Evolutionary conservation across 164 flowering plant species (phyloP).

Genomic region (Vitis cinerea): DNA sequence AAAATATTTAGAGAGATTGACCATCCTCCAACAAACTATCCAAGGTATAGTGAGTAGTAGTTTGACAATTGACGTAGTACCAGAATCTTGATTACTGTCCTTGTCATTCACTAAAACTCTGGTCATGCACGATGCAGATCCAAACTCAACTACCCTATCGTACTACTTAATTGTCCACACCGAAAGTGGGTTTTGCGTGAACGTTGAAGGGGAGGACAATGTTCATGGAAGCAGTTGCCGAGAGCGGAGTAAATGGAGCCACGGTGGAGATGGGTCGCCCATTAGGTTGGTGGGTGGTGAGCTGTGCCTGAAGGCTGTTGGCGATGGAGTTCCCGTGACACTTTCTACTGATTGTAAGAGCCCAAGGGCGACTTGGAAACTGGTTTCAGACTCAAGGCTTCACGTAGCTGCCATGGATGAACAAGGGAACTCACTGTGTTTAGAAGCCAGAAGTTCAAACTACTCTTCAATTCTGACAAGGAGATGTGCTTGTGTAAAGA

Average conservation of each 20-base stretch:
- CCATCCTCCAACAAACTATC: constrained; percentile 23
- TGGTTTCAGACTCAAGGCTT: constrained; percentile 26
- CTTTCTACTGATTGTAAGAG: constrained; percentile 34
- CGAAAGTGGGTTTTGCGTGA: constrained; percentile 34
- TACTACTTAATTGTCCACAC: constrained; percentile 40
- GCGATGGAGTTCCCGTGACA: constrained; percentile 25
- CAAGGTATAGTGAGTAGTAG: constrained; percentile 25
- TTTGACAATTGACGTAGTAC: no score
- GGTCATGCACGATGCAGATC: constrained; percentile 17
- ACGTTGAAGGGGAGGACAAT: background rate
- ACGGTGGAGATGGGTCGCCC: constrained; percentile 17
- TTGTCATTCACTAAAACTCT: no score
- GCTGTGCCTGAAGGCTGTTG: constrained; percentile 30
- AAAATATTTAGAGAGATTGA: constrained; percentile 21
- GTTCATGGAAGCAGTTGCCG: constrained; percentile 21
- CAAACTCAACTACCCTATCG: constrained; percentile 8
- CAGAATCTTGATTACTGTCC: no score
- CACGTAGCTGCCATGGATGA: constrained; percentile 37
- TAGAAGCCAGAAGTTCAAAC: constrained; percentile 23
- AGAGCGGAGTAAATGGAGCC: constrained; percentile 25
- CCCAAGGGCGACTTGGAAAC: constrained; percentile 29
- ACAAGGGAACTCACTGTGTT: constrained; percentile 32
- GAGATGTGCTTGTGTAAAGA: constrained; percentile 28
- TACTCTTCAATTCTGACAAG: constrained; percentile 27
- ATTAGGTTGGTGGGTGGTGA: constrained; percentile 26